Evolutionary conservation across 192 early-diverging fungal genomes (phyloP), one percentile per base, ranked within the genome.

Genomic region (Chytriomyces sp.): DNA sequence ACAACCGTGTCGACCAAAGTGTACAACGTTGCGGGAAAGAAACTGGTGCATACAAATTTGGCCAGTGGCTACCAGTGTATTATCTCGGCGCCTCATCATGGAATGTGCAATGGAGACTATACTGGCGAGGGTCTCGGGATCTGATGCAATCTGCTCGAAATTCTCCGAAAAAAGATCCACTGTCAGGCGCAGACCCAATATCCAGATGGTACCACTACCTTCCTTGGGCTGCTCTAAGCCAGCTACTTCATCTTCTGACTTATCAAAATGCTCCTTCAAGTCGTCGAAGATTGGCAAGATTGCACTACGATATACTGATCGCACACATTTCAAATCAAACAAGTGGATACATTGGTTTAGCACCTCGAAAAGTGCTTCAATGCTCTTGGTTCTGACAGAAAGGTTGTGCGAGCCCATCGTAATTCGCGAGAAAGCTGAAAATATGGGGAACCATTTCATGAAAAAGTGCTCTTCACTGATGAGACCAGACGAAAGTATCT

Each of bases 391-490:
- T 5, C 81, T 57, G 3, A 86, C 80, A 5, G 53, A 30, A 6
- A 75, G 44, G 59, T 65, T 70, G 22, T 77, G 75, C 6, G 82
- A 84, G 33, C 82, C 85, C 61, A 77, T 80, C 1, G 81, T 73
- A 39, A 86, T 77, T 28, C 83, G 67, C n/a, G 82, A 82, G 26
- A 84, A 78, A 19, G 82, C 77, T 17, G 85, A 81, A 26, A 86
- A 78, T 41, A 86, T 81, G 8, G 85, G 85, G 70, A 85, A 86
- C 85, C 85, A 86, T 52, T 82, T 82, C 17, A 86, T 58, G 63
- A 78, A 81, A 60, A 84, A 86, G 56, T 86, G 85, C 22, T 86
- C 85, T 59, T 86, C 85, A 64, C 73, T 62, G 8, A 86, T 77
- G 14, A 73, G 32, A 10, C 85, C 85, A 58, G 69, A 70, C 6